Conservation (phyloP, 805 yeast species). For the Spathaspora sp. region DNA sequence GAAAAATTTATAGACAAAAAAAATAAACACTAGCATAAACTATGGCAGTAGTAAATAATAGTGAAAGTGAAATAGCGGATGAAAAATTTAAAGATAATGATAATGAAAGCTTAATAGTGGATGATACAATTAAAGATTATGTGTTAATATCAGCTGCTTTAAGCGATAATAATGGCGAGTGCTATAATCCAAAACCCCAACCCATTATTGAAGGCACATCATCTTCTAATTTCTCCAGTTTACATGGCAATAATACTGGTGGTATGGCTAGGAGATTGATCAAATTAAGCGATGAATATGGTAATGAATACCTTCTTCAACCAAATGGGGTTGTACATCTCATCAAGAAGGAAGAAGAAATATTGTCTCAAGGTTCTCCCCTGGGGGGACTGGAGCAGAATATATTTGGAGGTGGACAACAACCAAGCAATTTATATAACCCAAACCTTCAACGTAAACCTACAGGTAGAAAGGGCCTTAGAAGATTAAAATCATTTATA, state of each 20-base stretch:
- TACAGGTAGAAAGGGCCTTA: not conserved
- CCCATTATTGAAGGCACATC: not conserved
- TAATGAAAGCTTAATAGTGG: slow-evolving; percentile 6
- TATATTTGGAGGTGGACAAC: not conserved
- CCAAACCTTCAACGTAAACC: not conserved
- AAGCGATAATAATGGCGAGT: not conserved
- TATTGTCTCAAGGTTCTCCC: not conserved
- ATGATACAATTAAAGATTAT: slow-evolving; percentile 7
- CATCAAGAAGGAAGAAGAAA: not conserved
- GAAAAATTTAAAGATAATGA: slow-evolving; percentile 5
- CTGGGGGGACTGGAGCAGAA: not conserved
- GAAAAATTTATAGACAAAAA: not conserved
- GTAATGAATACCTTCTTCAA: slow-evolving; percentile 6
- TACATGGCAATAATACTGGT: not conserved
- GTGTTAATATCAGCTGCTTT: slow-evolving; percentile 5
- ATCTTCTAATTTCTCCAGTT: not conserved
- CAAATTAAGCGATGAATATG: slow-evolving; percentile 1
- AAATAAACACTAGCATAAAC: not conserved
- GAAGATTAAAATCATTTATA: slow-evolving; percentile 1
- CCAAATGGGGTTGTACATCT: slow-evolving; percentile 3
- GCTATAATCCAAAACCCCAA: not conserved
- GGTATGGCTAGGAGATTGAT: not conserved
- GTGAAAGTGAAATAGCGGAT: slow-evolving; percentile 7
- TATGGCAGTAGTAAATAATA: not conserved
- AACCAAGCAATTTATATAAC: not conserved